phyloP scores from a whole-genome alignment of 2,329 filamentous ascomycete genomes.

The Meredithiella fracta region DNA sequence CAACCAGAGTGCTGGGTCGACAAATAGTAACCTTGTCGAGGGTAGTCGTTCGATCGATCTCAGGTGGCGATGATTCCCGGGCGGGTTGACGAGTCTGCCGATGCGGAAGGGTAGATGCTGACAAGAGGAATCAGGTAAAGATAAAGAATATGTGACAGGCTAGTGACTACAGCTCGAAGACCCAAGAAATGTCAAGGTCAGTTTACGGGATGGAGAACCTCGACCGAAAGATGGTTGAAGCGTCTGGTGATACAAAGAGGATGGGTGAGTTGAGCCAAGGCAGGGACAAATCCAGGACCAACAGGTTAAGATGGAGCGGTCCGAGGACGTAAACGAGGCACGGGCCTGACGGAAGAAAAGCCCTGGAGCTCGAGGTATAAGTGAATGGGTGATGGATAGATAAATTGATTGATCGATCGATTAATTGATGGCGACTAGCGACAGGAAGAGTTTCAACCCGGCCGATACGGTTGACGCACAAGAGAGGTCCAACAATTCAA shows the following conservation, averaged over 20 bases:
- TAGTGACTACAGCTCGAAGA: no score
- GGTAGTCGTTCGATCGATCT: background rate
- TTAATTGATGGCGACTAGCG: background rate
- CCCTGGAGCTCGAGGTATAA: no score
- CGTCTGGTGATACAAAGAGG: constrained; percentile 1
- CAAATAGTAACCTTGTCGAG: background rate
- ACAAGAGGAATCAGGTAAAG: no score
- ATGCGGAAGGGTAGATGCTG: no score
- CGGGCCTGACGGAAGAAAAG: background rate
- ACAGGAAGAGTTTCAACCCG: background rate
- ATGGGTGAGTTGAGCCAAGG: background rate
- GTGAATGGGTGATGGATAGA: no score
- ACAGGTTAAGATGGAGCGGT: background rate
- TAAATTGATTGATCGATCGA: background rate
- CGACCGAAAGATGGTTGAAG: background rate
- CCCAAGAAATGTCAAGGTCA: no score
- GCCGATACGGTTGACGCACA: background rate
- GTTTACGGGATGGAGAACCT: background rate
- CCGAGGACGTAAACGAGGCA: background rate
- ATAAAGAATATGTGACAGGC: no score
- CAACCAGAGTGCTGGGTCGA: background rate
- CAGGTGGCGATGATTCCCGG: no score
- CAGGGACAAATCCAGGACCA: background rate
- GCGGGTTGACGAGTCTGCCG: no score
- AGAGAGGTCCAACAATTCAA: background rate